Evolutionary conservation across 2,329 filamentous ascomycete genomes (phyloP), one percentile per base, ranked within the genome.

Genomic region (Ophiostoma perfectum): DNA sequence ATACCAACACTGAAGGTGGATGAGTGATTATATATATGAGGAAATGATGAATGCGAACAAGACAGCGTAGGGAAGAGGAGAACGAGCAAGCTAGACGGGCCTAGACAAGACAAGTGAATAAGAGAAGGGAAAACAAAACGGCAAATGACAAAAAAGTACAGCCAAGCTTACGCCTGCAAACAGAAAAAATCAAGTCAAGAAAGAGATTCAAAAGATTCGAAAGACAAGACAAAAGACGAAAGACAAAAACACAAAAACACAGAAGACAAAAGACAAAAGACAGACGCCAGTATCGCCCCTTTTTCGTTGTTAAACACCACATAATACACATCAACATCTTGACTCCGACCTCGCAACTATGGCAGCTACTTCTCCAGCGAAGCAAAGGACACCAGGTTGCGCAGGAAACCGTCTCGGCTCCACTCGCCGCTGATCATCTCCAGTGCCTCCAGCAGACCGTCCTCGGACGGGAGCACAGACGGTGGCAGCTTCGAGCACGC

Each of bases 371-470:
- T 42, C 62, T 82, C 83, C 70, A 88, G 76, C 63, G 79, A 82
- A 62, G 85, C 85, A 78, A 87, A 90, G 65, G 85, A 83, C 74
- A 89, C 87, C 70, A 93, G 77, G 73, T 92, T 86, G 74, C 86
- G 86, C 70, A 93, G 78, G 73, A 93, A 82, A 2, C 85, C 83
- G 70, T 90, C 87, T 72, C 85, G 86, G 65, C 87, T 80, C 81
- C 85, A 86, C 73, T 87, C 85, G 1, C 81, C 80, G 49, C 83
- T 87, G 71, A 84, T 83, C 78, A 91, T 87, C 73, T 87, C 83
- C 73, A 93, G 78, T 18, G 88, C 87, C 16, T 86, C 84, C 55
- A 93, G 82, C 49, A 94, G 78, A 71, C 82, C 86, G 70, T 92
- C 88, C 70, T 85, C 86, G 39, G 85, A 84, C 2, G 90, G 90